Evolutionary conservation across 768 basidiomycete genomes (phyloP).

Genomic region (Trametes cingulata): DNA sequence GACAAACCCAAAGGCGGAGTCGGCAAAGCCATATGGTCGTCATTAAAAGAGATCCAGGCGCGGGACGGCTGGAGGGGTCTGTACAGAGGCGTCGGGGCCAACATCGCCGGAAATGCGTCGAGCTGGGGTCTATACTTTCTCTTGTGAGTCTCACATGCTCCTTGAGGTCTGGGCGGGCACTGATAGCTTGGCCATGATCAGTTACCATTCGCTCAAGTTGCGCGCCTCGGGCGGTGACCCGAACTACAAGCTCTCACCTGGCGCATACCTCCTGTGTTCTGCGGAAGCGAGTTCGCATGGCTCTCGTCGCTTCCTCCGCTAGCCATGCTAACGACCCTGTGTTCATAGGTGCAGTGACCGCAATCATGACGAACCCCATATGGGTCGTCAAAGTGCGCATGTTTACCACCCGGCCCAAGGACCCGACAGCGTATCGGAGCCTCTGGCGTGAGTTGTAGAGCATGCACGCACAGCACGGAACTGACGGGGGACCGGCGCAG

Average conservation of each 20-base stretch:
- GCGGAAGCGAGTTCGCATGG: constrained; percentile 91
- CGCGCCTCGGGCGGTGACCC: constrained; percentile 70
- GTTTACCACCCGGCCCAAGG: constrained; percentile 76
- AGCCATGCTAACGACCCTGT: constrained; percentile 8
- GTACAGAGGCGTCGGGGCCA: constrained; percentile 88
- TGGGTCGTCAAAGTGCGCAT: constrained; percentile 98
- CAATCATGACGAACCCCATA: constrained; percentile 93
- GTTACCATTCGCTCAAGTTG: constrained; percentile 93
- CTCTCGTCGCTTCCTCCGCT: constrained; percentile 18
- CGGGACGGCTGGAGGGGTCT: constrained; percentile 81
- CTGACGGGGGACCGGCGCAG: constrained; percentile 33
- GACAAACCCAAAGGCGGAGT: constrained; percentile 57
- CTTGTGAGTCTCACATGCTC: constrained; percentile 62
- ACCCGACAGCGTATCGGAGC: constrained; percentile 74
- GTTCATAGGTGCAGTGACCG: constrained; percentile 81
- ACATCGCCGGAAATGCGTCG: constrained; percentile 91
- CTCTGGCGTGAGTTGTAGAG: constrained; percentile 61
- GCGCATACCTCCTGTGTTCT: constrained; percentile 82
- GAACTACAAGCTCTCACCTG: constrained; percentile 66
- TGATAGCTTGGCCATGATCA: constrained; percentile 32
- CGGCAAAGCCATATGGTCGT: constrained; percentile 74
- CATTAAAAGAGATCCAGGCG: constrained; percentile 71
- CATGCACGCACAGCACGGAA: constrained; percentile 10
- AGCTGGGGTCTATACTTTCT: constrained; percentile 99
- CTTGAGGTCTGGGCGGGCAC: background rate